These are phyloP conservation scores for Yamadazyma membranifaciens DNA, from an alignment of 1,139 yeast genomes.

Conservation along the genomic window DNA sequence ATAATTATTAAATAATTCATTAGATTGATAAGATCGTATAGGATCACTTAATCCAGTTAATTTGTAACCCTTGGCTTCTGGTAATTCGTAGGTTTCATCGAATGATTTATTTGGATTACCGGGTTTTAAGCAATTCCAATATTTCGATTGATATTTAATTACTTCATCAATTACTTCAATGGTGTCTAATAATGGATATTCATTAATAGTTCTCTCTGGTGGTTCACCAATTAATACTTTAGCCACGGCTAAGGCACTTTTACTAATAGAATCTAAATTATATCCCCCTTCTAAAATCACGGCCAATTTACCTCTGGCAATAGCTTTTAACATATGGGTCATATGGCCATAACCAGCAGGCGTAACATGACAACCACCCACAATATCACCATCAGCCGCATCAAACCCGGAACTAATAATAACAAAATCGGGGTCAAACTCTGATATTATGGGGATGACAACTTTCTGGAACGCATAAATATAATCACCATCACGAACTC, in stretches of 20 bases:
- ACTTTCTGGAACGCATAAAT: slow-evolving; percentile 86
- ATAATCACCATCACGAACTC: slow-evolving; percentile 95
- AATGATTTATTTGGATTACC: slow-evolving; percentile 47
- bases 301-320: slow-evolving; percentile 85
- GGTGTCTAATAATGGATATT: slow-evolving; percentile 72
- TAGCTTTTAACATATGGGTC: slow-evolving; percentile 86
- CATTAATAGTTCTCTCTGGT: slow-evolving; percentile 67
- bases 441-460: slow-evolving; percentile 86
- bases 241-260: slow-evolving; percentile 89
- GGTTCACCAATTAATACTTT: slow-evolving; percentile 93
- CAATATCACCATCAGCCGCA: slow-evolving; percentile 97
- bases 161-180: slow-evolving; percentile 88
- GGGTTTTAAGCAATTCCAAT: slow-evolving; percentile 86
- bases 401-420: slow-evolving; percentile 95
- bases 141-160: slow-evolving; percentile 72
- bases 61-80: slow-evolving; percentile 29
- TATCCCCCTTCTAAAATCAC: slow-evolving; percentile 97
- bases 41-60: slow-evolving; percentile 63
- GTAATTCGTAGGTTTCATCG: slow-evolving; percentile 42
- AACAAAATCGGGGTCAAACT: slow-evolving; percentile 89
- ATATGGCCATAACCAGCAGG: slow-evolving; percentile 96
- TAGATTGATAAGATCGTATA: slow-evolving; percentile 68
- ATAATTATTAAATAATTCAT: slow-evolving; percentile 51
- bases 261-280: slow-evolving; percentile 85
- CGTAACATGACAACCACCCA: slow-evolving; percentile 96